Evolutionary conservation across 768 basidiomycete species (phyloP).

Genomic region (Suillus fuscotomentosus): DNA sequence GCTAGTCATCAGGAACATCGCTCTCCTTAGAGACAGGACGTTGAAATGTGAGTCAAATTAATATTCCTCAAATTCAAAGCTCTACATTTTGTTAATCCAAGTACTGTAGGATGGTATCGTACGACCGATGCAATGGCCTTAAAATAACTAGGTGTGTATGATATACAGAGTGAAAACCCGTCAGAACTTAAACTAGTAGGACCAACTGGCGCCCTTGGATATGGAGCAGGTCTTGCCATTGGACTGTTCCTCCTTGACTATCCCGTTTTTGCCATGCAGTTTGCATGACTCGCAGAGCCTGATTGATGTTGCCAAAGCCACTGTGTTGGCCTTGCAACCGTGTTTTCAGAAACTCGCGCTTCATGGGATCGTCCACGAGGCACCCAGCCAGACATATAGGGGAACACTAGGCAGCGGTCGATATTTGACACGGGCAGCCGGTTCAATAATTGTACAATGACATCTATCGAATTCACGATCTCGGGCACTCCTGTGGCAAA

Average conservation of each 20-base stretch:
- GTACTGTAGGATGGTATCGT: neutral
- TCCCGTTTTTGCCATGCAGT: conserved; percentile 69
- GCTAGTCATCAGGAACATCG: neutral
- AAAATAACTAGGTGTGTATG: conserved; percentile 7
- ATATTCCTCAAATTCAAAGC: neutral
- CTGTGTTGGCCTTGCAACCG: conserved; percentile 55
- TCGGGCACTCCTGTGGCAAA: conserved; percentile 61
- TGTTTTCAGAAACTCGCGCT: conserved; percentile 57
- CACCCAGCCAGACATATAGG: conserved; percentile 72
- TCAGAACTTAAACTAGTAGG: conserved; percentile 25
- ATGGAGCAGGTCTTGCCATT: conserved; percentile 56
- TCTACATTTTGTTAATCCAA: neutral
- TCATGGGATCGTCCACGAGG: conserved; percentile 63
- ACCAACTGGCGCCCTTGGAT: conserved; percentile 28
- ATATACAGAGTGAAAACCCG: neutral
- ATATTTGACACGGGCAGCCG: conserved; percentile 55
- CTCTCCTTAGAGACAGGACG: neutral
- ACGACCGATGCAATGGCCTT: neutral
- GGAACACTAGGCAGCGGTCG: conserved; percentile 71
- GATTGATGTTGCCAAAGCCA: conserved; percentile 58
- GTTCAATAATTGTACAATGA: conserved; percentile 50
- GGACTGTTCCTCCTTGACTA: conserved; percentile 47
- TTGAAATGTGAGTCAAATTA: neutral
- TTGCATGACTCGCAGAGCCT: conserved; percentile 62
- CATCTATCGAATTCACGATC: conserved; percentile 56